Base-by-base conservation (phyloP, 139 green algal genomes). In the Pleodorina starrii region DNA sequence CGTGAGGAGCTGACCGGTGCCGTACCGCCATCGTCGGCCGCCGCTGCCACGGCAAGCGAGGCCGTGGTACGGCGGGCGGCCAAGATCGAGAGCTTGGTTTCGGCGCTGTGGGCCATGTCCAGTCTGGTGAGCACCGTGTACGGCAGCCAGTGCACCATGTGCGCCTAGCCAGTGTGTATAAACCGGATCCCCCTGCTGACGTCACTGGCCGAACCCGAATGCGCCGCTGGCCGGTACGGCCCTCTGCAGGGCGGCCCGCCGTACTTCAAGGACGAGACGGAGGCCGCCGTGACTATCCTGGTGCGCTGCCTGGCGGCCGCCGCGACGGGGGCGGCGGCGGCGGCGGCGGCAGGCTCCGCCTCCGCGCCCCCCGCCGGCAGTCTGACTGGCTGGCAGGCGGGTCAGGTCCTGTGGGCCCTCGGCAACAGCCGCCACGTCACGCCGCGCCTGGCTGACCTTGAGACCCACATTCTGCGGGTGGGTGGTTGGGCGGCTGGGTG, bases 401-500 rank as follows among this genome's bases (percentile, higher is more conserved):
- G 81, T 29, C 81, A 94, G 75, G 69, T 92, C 68, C 54, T 92
- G 57, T 94, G 92, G 92, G 83, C 90, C 7, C 92, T 94, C 40
- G 92, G 86, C 4, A 82, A 78, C 88, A 50, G 63, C 7, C 90
- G 92, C 27, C 92, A 94, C 68, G 92, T 73, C 77, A 86, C 66
- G 2, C 63, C 68, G 9, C 84, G 84, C 35, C 87, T 94, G 79
- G 12, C 29, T 16, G 87, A 91, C 16, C 71, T 94, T 23, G 92
- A 94, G 84, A 50, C 57, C 10, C 74, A 44, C 80, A 57, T 89
- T 2, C 14, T 91, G 27, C 27, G 46, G 77, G 87, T 91, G 66
- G 5, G 78, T 1, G 16, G n/a, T n/a, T n/a, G n/a, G n/a, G n/a
- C n/a, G n/a, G n/a, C n/a, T 60, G 51, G 51, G 51, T 17, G 51